These are phyloP conservation scores for Boechera divaricarpa DNA, from an alignment of 345 rosid species.

Conservation along the genomic window DNA sequence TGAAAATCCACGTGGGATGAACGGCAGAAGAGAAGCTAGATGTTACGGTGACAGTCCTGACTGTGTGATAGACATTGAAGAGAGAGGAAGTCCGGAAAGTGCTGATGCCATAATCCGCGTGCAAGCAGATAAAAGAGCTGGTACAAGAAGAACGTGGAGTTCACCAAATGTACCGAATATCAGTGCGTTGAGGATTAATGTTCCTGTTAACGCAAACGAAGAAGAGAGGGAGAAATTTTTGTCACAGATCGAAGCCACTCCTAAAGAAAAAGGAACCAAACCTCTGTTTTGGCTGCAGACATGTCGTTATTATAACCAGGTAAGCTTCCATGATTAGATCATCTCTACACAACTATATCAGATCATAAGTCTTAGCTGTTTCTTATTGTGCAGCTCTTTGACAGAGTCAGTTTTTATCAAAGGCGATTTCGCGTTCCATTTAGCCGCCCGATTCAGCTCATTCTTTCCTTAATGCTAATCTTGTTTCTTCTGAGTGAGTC, in stretches of 20 bases:
- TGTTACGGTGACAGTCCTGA: conserved; percentile 41
- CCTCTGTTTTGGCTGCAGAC: conserved; percentile 61
- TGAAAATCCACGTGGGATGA: conserved; percentile 44
- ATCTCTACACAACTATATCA: neutral
- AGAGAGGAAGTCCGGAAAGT: conserved; percentile 42
- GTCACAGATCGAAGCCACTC: conserved; percentile 58
- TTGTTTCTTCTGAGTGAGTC: conserved; percentile 75
- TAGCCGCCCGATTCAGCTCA: conserved; percentile 62
- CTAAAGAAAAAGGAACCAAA: conserved; percentile 72
- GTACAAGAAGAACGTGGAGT: conserved; percentile 64
- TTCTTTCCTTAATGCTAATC: conserved; percentile 66
- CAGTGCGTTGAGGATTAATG: conserved; percentile 62
- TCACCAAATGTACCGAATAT: conserved; percentile 59
- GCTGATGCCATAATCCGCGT: conserved; percentile 38
- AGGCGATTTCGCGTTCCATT: conserved; percentile 56
- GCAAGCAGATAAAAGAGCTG: conserved; percentile 44
- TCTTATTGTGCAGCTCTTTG: conserved; percentile 51
- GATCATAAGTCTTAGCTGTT: conserved; percentile 25
- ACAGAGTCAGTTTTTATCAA: conserved; percentile 52
- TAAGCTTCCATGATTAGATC: conserved; percentile 7
- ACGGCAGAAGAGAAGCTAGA: conserved; percentile 38
- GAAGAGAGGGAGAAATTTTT: conserved; percentile 42
- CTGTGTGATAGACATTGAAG: conserved; percentile 44
- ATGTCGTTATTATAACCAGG: conserved; percentile 66
- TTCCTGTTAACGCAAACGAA: conserved; percentile 45